Evolutionary conservation across 306 rosid species (phyloP), one percentile per base, ranked within the genome.

Genomic region (Rubus parviflorus): DNA sequence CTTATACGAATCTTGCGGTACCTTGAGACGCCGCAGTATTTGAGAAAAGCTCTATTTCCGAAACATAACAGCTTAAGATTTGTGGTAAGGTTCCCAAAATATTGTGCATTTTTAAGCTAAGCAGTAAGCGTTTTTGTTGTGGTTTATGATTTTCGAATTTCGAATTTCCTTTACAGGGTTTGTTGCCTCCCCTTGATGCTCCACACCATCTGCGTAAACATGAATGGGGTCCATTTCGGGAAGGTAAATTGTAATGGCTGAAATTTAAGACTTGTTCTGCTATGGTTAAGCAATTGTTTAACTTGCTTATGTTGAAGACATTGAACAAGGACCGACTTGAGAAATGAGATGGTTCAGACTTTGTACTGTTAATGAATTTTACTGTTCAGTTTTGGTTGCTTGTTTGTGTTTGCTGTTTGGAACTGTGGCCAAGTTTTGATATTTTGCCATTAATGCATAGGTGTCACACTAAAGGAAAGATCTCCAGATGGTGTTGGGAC

Each of bases 201-300:
- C 99, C 98, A 5, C 98, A 96, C 80, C 99, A 96, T 88, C 81
- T 96, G 80, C 97, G 99, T 70, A 96, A 88, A 76, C 99, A 96
- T 7, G 98, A 96, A 66, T 96, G 99, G 99, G 97, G 88, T 80
- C 84, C 83, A 0, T 91, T 83, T 80, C 86, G 99, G 17, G 99
- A 92, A 87, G 99, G 99, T 96, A 61, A 35, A 19, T 17, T 73
- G 37, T 54, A 72, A 19, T 66, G 35, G 3, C 49, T 66, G 51
- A n/a, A 54, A 25, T 53, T 38, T 53, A 20, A 40, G 52, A 3
- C 16, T 57, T 22, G 11, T 43, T 20, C 12, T 43, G 54, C 37
- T 70, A 69, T 69, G 16, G 15, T 4, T 72, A 71, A 17, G 19
- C 6, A 51, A 5, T 71, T 51, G 35, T 12, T 9, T 72, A 1